Conservation (phyloP, 164 flowering plant genomes). For the Macadamia tetraphylla region DNA sequence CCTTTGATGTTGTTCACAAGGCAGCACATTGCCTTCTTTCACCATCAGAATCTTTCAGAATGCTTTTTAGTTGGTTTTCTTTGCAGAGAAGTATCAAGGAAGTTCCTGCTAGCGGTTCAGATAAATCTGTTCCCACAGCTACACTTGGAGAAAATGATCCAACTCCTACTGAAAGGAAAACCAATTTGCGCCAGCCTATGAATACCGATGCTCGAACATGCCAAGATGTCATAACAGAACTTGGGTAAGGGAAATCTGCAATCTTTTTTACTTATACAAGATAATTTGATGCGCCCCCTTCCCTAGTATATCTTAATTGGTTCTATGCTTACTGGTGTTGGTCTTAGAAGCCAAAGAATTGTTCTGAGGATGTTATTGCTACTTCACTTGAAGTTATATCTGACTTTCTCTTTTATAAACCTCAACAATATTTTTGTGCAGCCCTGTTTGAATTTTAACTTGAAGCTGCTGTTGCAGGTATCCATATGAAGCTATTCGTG, state of each 20-base stretch:
- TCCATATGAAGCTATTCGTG: constrained; percentile 94
- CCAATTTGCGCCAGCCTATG: constrained; percentile 44
- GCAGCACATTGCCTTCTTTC: constrained; percentile 71
- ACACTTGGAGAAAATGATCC: constrained; percentile 74
- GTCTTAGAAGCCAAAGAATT: neutral
- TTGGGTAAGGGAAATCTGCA: constrained; percentile 52
- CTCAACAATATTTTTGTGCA: neutral
- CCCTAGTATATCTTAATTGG: neutral
- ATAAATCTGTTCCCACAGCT: constrained; percentile 41
- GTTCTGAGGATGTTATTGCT: neutral
- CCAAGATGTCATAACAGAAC: constrained; percentile 92
- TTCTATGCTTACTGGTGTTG: neutral
- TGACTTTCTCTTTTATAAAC: neutral
- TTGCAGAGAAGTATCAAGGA: constrained; percentile 17
- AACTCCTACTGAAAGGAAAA: constrained; percentile 53
- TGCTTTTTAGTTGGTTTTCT: constrained; percentile 40
- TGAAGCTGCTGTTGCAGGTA: constrained; percentile 43
- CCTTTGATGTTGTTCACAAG: constrained; percentile 76
- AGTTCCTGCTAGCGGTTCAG: constrained; percentile 16
- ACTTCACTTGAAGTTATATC: neutral
- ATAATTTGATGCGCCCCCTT: neutral
- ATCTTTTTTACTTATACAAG: neutral
- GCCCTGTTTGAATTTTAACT: constrained; percentile 8
- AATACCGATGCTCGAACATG: constrained; percentile 96
- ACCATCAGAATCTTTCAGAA: constrained; percentile 47